Evolutionary conservation across 495 filamentous ascomycete species (phyloP).

Genomic region (Letharia columbiana): DNA sequence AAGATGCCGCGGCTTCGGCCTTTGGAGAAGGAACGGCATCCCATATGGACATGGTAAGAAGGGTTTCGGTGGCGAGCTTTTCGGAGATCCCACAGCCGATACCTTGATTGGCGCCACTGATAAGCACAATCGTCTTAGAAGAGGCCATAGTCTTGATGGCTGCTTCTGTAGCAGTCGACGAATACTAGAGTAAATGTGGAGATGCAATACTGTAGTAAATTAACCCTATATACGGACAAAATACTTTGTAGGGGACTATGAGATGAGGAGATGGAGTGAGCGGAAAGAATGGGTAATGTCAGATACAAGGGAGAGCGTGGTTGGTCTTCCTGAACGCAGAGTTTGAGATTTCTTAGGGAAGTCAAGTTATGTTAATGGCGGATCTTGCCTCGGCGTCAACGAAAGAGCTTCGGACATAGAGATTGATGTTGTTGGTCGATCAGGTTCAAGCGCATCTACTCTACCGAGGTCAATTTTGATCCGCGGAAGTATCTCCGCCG

Average conservation of each 20-base stretch:
- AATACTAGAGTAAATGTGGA: too few relatives aligned
- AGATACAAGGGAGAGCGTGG: not conserved
- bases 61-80: constrained; percentile 29
- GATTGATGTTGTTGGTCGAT: too few relatives aligned
- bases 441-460: not conserved
- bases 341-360: too few relatives aligned
- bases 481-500: not conserved
- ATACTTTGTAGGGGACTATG: not conserved
- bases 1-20: constrained; percentile 20
- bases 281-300: too few relatives aligned
- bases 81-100: constrained; percentile 37
- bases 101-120: constrained; percentile 41
- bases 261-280: not conserved
- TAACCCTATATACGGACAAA: not conserved
- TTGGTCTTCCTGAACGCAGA: not conserved
- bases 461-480: not conserved
- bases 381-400: too few relatives aligned
- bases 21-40: constrained; percentile 28
- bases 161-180: not conserved
- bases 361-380: too few relatives aligned
- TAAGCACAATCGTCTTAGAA: constrained; percentile 31
- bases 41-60: constrained; percentile 36
- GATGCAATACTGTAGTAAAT: too few relatives aligned
- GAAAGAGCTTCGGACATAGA: too few relatives aligned
- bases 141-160: constrained; percentile 7